A percentile compares a stretch with the other conserved stretches of the same genome.
phyloP scores from a whole-genome alignment of 2,329 filamentous ascomycete species.

The Diaporthe vaccinii region DNA sequence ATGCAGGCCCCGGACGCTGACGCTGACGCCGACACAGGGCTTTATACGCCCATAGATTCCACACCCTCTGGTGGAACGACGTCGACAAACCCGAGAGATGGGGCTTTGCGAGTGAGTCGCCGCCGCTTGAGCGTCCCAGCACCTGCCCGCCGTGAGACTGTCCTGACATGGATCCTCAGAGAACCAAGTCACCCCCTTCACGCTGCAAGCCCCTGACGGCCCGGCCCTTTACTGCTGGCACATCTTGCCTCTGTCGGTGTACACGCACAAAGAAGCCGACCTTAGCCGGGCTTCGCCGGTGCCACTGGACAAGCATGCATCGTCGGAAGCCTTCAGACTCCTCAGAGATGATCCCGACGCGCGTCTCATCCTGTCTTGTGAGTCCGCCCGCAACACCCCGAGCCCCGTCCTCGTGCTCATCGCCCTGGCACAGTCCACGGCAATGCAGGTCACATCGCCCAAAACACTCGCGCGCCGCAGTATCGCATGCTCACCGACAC shows the following conservation, averaged over 20 bases:
- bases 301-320: slow-evolving; percentile 61
- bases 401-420: slow-evolving; percentile 30
- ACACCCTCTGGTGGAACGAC: slow-evolving; percentile 79
- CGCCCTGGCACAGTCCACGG: slow-evolving; percentile 37
- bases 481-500: slow-evolving; percentile 83
- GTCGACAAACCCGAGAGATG: slow-evolving; percentile 83
- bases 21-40: slow-evolving; percentile 66
- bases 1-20: neutral
- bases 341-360: slow-evolving; percentile 74
- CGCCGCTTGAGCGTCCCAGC: neutral
- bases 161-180: slow-evolving; percentile 59
- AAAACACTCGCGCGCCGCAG: slow-evolving; percentile 80
- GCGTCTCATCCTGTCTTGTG: slow-evolving; percentile 74
- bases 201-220: slow-evolving; percentile 79
- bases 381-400: slow-evolving; percentile 48
- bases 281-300: slow-evolving; percentile 51
- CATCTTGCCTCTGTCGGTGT: slow-evolving; percentile 83
- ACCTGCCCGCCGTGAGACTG: neutral
- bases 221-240: slow-evolving; percentile 92
- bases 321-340: slow-evolving; percentile 71
- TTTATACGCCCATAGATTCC: slow-evolving; percentile 86
- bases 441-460: slow-evolving; percentile 89
- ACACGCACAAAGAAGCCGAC: slow-evolving; percentile 77
- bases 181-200: slow-evolving; percentile 91
- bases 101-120: slow-evolving; percentile 82